Base-by-base conservation (phyloP, 768 basidiomycete species). In the Serendipita sp. region DNA sequence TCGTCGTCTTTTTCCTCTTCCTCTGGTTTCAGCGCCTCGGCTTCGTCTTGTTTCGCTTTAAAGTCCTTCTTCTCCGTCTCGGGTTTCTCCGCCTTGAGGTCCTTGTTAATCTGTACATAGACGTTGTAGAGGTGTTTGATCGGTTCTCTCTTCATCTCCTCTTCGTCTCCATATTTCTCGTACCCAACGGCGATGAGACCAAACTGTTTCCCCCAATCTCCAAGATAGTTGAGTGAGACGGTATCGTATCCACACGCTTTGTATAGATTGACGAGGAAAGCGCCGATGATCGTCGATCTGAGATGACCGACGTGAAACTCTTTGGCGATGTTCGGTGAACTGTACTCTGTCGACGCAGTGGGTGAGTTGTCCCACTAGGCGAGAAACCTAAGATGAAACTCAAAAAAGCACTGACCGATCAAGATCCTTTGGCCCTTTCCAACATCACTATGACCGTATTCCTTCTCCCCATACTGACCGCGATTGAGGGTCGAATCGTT, bases 181-280 rank as follows among this genome's bases (percentile, higher is more conserved):
- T 88, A 97, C 0, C 95, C 95, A 56, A 86, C 81, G 0, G 92
- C 88, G 62, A 97, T 87, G 72, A 96, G 72, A 31, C 93, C 92
- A 71, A 88, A 86, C 86, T 97, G 95, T 43, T 93, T 97, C 24
- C 95, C 95, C 95, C 94, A 98, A 70, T 97, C 95, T 1, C 95
- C 95, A 16, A 97, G 81, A 71, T 99, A 99, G 72, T 99, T 99
- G 74, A 97, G 76, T 1, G 87, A 80, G 41, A 81, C 73, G n/a
- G 94, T 92, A 4, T 91, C 81, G 93, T 91, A 98, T 16, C 95
- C 94, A 68, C 86, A 90, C 4, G 90, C 81, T 70, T 84, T 86
- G 78, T 98, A 95, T 43, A 97, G 68, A 74, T 97, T 97, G 9
- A 82, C 77, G 64, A 97, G 73, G 76, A 96, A 96, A 0, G 90